Evolutionary conservation across 1,139 yeast species (phyloP), one percentile per base, ranked within the genome.

Genomic region (Schwanniomyces etchellsii): DNA sequence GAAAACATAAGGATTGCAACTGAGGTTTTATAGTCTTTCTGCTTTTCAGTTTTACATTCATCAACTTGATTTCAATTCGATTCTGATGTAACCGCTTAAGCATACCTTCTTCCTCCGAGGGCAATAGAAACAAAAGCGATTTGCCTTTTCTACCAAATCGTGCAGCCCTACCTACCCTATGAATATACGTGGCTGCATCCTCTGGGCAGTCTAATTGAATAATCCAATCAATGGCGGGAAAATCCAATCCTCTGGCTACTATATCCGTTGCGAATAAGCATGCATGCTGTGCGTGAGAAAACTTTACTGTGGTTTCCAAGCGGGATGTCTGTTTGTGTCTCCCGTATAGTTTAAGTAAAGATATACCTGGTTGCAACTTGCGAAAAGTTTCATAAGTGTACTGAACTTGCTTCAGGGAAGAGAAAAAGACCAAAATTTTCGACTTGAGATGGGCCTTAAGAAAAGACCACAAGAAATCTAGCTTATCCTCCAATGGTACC

Each of bases 191-290:
- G 18, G 93, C 93, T 1, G 81, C 77, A 55, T 89, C 96, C 54
- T 91, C 99, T 0, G 99, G 98, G 42, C 95, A 85, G 56, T 91
- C 99, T 0, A 88, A 74, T 56, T 91, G 99, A 9, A 91, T 66
- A 14, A 91, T 96, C 99, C 99, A 91, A 48, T 91, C 96, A 33
- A 91, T 86, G 1, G 95, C 82, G 1, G 99, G 98, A 60, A 93
- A 89, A 59, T 91, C 99, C 33, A 91, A 73, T 10, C 99, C 99
- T 54, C 99, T 71, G 1, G 99, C 97, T 17, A 89, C 97, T 34
- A 91, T 85, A 61, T 91, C 99, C 0, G 99, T 91, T 3, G 97
- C 95, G 53, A 91, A 82, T 28, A 91, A 61, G 60, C 96, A 89
- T 10, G 86, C 91, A 38, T 84, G 77, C 43, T 83, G 88, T 2